A percentile compares a stretch with the other conserved stretches of the same genome.
Conservation (phyloP, 805 yeast genomes). For the Candida yuanshanica region DNA sequence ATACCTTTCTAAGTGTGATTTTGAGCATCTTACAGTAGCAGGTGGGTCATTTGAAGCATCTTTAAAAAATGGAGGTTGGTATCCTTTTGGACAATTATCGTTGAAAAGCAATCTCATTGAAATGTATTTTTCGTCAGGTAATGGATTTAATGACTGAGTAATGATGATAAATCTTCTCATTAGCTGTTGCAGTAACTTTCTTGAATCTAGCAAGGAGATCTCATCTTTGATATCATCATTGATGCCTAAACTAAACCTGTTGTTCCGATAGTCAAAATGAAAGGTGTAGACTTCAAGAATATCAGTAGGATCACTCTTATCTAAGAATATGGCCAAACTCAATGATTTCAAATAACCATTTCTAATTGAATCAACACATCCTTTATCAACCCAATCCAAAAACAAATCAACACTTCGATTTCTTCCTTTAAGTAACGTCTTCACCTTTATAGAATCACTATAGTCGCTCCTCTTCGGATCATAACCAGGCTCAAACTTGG, state of each 20-base stretch:
- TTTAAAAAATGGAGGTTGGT: constrained; percentile 44
- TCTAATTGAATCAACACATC: constrained; percentile 41
- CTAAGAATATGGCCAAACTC: constrained; percentile 39
- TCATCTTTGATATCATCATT: constrained; percentile 11
- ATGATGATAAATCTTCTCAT: constrained; percentile 46
- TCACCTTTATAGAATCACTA: constrained; percentile 37
- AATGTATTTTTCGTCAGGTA: constrained; percentile 42
- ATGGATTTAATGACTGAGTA: constrained; percentile 47
- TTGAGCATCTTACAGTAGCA: constrained; percentile 26
- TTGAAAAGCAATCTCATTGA: constrained; percentile 46
- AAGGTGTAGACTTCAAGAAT: constrained; percentile 49
- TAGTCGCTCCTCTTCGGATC: constrained; percentile 12
- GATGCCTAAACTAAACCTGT: constrained; percentile 23
- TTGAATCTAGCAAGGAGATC: constrained; percentile 28
- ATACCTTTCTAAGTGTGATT: constrained; percentile 5
- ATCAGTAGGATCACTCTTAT: constrained; percentile 36
- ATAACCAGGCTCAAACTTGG: constrained; percentile 25
- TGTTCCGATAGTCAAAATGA: constrained; percentile 35
- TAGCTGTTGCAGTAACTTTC: constrained; percentile 41
- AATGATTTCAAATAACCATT: constrained; percentile 38
- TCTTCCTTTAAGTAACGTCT: constrained; percentile 41
- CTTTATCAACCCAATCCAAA: constrained; percentile 48
- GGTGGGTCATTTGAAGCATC: constrained; percentile 35
- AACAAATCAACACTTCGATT: constrained; percentile 42
- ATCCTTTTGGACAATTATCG: constrained; percentile 39